Evolutionary conservation across 2,329 filamentous ascomycete species (phyloP), one percentile per base, ranked within the genome.

Genomic region (Myriosclerotinia curreyana): DNA sequence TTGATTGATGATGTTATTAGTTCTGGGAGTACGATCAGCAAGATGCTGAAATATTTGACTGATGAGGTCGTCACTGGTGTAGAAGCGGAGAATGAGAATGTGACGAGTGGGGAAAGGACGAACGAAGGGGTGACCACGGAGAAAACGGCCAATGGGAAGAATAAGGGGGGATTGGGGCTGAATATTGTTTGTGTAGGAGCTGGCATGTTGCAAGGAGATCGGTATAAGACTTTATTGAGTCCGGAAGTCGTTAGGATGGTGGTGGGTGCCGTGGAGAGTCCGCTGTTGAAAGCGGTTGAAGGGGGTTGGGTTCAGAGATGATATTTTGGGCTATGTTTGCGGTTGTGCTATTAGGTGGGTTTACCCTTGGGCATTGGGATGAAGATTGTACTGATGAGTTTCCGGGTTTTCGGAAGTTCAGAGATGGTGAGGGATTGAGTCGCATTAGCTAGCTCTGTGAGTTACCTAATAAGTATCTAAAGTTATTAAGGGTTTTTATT

Each of bases 1-100:
- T 42, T 61, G 36, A 53, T 61, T 36, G 49, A 61, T 36, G 59
- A 61, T 20, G 59, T 44, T 17, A 53, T 61, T 44, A 61, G 36
- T 46, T 53, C 46, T 34, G 59, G 48, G 38, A 38, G 25, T 9
- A 61, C 38, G 0, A 61, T 61, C 15, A n/a, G 20, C 9, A 34
- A 36, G 12, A 61, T 53, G 20, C 14, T 61, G 34, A 44, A 40
- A 14, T 53, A 53, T 61, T n/a, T 61, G 36, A 34, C 17, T 14
- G 36, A 20, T 12, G 6, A 40, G 15, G 52, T 28, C 15, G 5
- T 42, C 5, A 1, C 3, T 28, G 52, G 14, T 42, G 36, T 20
- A 40, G 36, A 17, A 4, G 15, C 5, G 9, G 15, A 2, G 36
- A 3, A 14, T 28, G 3, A 15, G 22, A 2, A 49, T 5, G 46